phyloP scores from a whole-genome alignment of 345 rosid genomes.

The Draba incana region DNA sequence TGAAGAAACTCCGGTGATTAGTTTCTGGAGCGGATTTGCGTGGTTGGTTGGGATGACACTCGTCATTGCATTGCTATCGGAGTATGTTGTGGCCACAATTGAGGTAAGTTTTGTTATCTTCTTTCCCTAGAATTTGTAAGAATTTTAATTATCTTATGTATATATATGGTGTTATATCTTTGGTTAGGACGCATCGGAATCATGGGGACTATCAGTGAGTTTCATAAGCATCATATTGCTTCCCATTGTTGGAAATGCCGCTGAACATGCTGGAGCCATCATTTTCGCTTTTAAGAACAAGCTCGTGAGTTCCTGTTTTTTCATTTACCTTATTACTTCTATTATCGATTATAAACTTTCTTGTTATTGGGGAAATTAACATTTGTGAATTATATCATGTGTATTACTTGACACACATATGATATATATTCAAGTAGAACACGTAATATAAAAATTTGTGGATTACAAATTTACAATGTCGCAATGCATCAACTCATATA shows the following conservation, averaged over 20 bases:
- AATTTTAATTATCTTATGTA: background rate
- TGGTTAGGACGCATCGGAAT: constrained; percentile 67
- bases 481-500: constrained; percentile 20
- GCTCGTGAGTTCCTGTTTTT: constrained; percentile 50
- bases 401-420: too few species aligned
- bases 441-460: background rate
- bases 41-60: constrained; percentile 91
- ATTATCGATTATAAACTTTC: too few species aligned
- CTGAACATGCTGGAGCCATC: constrained; percentile 92
- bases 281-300: constrained; percentile 92
- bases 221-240: constrained; percentile 89
- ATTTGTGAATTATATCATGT: too few species aligned
- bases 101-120: constrained; percentile 57
- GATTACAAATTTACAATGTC: constrained; percentile 4
- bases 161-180: background rate
- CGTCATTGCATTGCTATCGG: constrained; percentile 78
- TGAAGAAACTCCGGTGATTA: constrained; percentile 69
- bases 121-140: background rate
- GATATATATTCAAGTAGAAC: background rate
- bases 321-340: background rate
- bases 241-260: constrained; percentile 94
- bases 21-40: constrained; percentile 83
- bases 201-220: constrained; percentile 94
- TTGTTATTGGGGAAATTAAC: too few species aligned
- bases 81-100: constrained; percentile 94